These are phyloP conservation scores for Metarhizium sp. DNA, from an alignment of 2,329 filamentous ascomycete genomes.

Conservation along the genomic window DNA sequence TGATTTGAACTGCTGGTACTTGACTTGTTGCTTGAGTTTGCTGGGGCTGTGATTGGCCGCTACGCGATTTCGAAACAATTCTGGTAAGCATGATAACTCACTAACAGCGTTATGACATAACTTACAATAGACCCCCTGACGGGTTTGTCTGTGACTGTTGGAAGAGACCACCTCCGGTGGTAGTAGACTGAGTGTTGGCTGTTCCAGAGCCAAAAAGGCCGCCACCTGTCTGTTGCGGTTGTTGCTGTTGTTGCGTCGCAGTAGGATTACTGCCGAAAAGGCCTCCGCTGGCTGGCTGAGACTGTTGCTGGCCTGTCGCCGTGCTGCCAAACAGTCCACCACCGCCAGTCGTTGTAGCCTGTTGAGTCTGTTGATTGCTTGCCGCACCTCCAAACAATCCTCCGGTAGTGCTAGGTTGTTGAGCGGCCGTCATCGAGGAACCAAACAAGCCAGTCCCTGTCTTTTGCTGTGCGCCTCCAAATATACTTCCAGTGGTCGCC, in stretches of 20 bases:
- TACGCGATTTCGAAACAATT: conserved; percentile 4
- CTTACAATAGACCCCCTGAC: conserved; percentile 23
- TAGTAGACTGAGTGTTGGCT: conserved; percentile 11
- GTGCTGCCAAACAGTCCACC: conserved; percentile 5
- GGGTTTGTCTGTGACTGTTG: conserved; percentile 25
- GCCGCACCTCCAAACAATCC: conserved; percentile 18
- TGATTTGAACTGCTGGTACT: conserved; percentile 67
- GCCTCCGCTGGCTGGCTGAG: conserved; percentile 15
- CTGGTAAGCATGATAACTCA: background rate
- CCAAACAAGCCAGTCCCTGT: conserved; percentile 21
- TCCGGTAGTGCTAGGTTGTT: conserved; percentile 10
- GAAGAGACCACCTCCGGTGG: conserved; percentile 17
- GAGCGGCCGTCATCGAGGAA: conserved; percentile 13
- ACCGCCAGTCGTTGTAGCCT: background rate
- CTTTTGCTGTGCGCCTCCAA: conserved; percentile 21
- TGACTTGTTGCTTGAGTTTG: conserved; percentile 33
- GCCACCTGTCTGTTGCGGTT: conserved; percentile 17
- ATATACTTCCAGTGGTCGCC: conserved; percentile 27
- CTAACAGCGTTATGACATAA: background rate
- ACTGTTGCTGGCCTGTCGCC: conserved; percentile 14
- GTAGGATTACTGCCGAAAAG: conserved; percentile 22
- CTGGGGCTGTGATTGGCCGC: conserved; percentile 20
- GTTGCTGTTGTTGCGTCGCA: conserved; percentile 15
- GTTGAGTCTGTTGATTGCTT: conserved; percentile 11
- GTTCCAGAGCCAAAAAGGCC: conserved; percentile 20